phyloP scores from a whole-genome alignment of 108 stramenopile species.

The Conticribra guillardii region DNA sequence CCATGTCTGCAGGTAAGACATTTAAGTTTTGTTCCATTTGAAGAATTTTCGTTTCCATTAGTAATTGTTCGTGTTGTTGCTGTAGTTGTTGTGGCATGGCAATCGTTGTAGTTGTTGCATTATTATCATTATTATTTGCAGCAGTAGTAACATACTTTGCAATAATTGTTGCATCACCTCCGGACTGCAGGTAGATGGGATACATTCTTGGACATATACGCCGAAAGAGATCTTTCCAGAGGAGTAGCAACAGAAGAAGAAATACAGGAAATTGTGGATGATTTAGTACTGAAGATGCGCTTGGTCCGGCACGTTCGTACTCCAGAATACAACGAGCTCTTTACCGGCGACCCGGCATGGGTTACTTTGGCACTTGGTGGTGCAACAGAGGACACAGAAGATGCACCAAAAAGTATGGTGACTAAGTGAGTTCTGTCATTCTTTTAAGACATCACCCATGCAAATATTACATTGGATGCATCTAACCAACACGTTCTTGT shows the following conservation, averaged over 20 bases:
- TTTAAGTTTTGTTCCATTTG: too few species aligned
- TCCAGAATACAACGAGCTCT: slow-evolving; percentile 71
- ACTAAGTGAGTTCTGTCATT: slow-evolving; percentile 62
- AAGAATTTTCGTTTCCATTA: too few species aligned
- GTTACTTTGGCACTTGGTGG: slow-evolving; percentile 64
- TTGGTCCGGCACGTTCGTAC: slow-evolving; percentile 63
- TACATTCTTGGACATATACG: slow-evolving; percentile 65
- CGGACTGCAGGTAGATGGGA: slow-evolving; percentile 74
- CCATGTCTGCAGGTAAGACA: slow-evolving; percentile 76
- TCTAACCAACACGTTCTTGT: too few species aligned
- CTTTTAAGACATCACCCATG: too few species aligned
- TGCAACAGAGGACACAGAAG: slow-evolving; percentile 35
- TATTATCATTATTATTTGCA: too few species aligned
- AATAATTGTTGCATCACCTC: too few species aligned
- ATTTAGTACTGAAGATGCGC: slow-evolving; percentile 54
- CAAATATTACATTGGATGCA: too few species aligned
- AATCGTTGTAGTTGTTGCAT: too few species aligned
- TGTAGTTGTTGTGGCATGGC: too few species aligned
- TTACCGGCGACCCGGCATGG: slow-evolving; percentile 73
- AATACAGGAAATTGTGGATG: slow-evolving; percentile 62
- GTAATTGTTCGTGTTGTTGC: too few species aligned
- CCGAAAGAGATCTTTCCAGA: slow-evolving; percentile 55
- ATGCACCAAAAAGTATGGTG: slow-evolving; percentile 43
- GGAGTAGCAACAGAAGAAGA: slow-evolving; percentile 62
- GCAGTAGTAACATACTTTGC: too few species aligned